Evolutionary conservation across 306 rosid genomes (phyloP), one percentile per base, ranked within the genome.

Genomic region (Styphnolobium japonicum): DNA sequence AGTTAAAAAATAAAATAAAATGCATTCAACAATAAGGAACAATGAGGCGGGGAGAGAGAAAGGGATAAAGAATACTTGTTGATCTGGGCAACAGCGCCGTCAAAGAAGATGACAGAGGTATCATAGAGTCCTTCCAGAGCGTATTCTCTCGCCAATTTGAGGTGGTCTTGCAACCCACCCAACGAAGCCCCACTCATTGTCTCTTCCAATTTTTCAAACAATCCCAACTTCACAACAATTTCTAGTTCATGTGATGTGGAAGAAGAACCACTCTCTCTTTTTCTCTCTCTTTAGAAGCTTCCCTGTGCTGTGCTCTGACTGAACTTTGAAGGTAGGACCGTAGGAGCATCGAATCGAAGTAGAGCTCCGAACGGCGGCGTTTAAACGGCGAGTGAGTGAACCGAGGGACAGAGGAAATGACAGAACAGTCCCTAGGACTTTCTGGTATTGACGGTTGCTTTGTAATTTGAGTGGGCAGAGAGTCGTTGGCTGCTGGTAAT

Each of bases 51-150:
- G n/a, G n/a, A 18, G 10, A 23, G n/a, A 14, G 67, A 42, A 29
- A 27, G 46, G 62, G 43, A 64, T n/a, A n/a, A n/a, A 43, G 37
- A 40, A 62, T 86, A 95, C 99, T 90, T 96, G 91, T 96, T 96
- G 90, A 96, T 91, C 92, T 96, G 99, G n/a, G 99, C 93, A 77
- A 96, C 67, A 55, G 96, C 97, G 2, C 99, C 99, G 12, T 96
- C 98, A 77, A 96, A 96, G 88, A 96, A 93, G 92, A 96, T 96
- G 21, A 90, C 84, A 34, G 99, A 96, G 65, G 96, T 90, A 67
- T 96, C 99, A 67, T 96, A 96, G 62, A 93, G 83, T 21, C 96
- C 99, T 71, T 96, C 98, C n/a, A 89, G 82, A 62, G 98, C 99
- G 70, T 96, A 93, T 25, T 96, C 98, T 77, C 97, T 76, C n/a